These are phyloP conservation scores for Stephania cephalantha DNA, from an alignment of 164 flowering plant genomes.

Conservation along the genomic window DNA sequence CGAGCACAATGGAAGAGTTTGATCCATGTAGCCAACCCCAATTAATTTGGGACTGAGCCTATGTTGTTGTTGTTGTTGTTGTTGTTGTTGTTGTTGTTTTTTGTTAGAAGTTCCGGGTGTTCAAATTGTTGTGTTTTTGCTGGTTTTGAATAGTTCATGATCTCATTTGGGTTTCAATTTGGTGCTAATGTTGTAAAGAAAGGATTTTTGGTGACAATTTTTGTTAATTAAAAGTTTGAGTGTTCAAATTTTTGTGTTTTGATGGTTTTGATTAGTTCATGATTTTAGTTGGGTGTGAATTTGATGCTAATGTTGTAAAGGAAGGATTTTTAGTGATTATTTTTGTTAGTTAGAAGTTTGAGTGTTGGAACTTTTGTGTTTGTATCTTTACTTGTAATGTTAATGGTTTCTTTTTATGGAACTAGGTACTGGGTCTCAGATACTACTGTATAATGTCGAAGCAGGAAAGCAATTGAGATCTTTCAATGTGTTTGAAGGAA, in stretches of 20 bases:
- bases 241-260: too few species aligned
- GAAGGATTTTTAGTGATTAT: neutral
- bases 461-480: slow-evolving; percentile 36
- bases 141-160: too few species aligned
- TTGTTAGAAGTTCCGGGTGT: too few species aligned
- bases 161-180: too few species aligned
- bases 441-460: slow-evolving; percentile 54
- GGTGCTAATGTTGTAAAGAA: neutral
- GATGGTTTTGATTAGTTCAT: too few species aligned
- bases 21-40: too few species aligned
- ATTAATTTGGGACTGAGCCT: too few species aligned
- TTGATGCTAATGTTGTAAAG: neutral
- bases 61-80: too few species aligned
- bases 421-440: slow-evolving; percentile 81
- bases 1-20: too few species aligned
- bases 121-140: too few species aligned
- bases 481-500: slow-evolving; percentile 64
- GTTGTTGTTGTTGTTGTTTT: too few species aligned
- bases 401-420: neutral
- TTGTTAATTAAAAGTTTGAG: neutral
- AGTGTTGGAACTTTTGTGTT: neutral
- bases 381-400: neutral
- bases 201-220: neutral
- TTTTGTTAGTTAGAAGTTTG: neutral
- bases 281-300: too few species aligned